Evolutionary conservation across 2,329 filamentous ascomycete genomes (phyloP).

Genomic region (Neurospora sp.): DNA sequence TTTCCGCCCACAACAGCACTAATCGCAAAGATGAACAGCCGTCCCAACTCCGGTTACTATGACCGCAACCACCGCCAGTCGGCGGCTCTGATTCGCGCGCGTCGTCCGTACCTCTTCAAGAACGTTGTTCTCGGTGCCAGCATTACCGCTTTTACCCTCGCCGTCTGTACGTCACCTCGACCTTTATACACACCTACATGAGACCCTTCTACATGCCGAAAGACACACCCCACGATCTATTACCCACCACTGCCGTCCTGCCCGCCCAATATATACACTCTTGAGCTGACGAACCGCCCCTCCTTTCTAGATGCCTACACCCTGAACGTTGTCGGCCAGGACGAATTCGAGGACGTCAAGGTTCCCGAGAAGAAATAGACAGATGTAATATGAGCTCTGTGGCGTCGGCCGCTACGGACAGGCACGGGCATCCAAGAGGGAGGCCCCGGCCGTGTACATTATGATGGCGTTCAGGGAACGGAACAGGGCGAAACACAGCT

Average conservation of each 20-base stretch:
- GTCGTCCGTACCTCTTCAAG: conserved; percentile 83
- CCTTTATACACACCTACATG: neutral
- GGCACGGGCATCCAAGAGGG: neutral
- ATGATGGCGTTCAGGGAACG: neutral
- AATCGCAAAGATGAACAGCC: conserved; percentile 22
- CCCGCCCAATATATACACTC: neutral
- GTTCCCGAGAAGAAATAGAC: conserved; percentile 53
- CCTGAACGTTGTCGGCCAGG: conserved; percentile 81
- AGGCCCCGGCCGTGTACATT: neutral
- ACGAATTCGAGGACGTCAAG: conserved; percentile 92
- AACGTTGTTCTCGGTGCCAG: conserved; percentile 75
- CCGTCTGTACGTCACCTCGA: conserved; percentile 64
- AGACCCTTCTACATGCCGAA: neutral
- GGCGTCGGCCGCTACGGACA: neutral
- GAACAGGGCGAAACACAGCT: conserved; percentile 1
- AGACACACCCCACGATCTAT: neutral
- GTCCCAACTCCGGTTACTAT: conserved; percentile 62
- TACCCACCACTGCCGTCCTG: neutral
- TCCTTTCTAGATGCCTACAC: conserved; percentile 42
- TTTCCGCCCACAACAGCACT: conserved; percentile 22
- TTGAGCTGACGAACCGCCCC: conserved; percentile 2
- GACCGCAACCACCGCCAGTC: conserved; percentile 77
- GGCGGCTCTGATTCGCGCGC: conserved; percentile 80
- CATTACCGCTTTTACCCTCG: conserved; percentile 64
- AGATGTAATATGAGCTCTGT: neutral